Conservation (phyloP, 2,329 filamentous ascomycete species). For the Colletotrichum tropicicola region DNA sequence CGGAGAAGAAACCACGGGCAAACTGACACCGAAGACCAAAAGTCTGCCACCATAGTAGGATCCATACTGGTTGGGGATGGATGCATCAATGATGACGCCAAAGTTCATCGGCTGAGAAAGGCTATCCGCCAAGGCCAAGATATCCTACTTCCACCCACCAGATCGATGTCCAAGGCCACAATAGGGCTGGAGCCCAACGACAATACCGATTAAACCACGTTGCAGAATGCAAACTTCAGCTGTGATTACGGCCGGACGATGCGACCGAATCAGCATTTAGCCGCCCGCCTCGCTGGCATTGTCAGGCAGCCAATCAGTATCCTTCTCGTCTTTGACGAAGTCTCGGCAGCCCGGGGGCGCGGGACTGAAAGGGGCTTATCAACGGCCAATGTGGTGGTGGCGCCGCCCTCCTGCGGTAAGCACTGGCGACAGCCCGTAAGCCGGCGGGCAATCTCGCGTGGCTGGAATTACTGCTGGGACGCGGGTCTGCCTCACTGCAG, state of each 20-base stretch:
- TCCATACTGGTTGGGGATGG: too few species aligned
- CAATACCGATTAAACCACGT: background rate
- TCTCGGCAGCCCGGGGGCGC: background rate
- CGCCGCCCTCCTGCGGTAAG: background rate
- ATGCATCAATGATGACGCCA: too few species aligned
- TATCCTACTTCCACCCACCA: background rate
- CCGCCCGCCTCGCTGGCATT: background rate
- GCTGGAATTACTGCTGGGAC: background rate
- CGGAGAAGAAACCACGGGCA: too few species aligned
- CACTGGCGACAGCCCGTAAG: background rate
- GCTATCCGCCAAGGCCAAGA: background rate
- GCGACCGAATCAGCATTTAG: background rate
- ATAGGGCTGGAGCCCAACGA: background rate
- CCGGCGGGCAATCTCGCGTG: background rate
- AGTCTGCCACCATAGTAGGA: too few species aligned
- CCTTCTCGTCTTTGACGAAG: background rate
- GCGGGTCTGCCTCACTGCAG: background rate
- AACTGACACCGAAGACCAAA: too few species aligned
- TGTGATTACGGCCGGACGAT: background rate
- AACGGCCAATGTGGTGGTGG: background rate
- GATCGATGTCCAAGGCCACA: background rate
- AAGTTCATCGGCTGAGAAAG: too few species aligned
- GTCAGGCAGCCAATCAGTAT: background rate
- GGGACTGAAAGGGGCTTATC: background rate
- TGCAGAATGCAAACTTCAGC: background rate